These are phyloP conservation scores for Boletus reticuloceps DNA, from an alignment of 768 basidiomycete species.

Conservation along the genomic window DNA sequence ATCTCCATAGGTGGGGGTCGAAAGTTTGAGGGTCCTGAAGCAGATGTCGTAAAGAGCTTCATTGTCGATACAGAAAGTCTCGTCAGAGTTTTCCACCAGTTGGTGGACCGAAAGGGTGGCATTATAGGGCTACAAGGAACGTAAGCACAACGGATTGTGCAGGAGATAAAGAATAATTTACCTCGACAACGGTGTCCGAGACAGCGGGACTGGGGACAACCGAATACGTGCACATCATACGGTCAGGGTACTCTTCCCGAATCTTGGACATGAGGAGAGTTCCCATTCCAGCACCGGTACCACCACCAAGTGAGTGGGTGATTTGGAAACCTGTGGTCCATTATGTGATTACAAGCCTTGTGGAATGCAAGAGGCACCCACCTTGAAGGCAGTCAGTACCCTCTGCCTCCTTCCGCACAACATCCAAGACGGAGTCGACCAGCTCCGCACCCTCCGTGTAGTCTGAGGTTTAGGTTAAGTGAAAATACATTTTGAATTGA, in stretches of 20 bases:
- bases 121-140: constrained; percentile 80
- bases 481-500: not conserved
- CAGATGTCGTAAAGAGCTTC: constrained; percentile 99
- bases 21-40: constrained; percentile 95
- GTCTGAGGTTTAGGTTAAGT: constrained; percentile 29
- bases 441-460: constrained; percentile 98
- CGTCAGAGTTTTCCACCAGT: constrained; percentile 98
- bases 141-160: constrained; percentile 5
- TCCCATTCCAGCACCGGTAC: constrained; percentile 99
- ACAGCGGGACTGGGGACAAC: constrained; percentile 97
- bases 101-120: constrained; percentile 98
- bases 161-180: constrained; percentile 25
- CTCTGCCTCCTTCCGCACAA: constrained; percentile 99
- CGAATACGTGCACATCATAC: constrained; percentile 99
- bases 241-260: constrained; percentile 97
- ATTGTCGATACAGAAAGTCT: constrained; percentile 99
- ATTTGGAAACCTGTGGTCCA: constrained; percentile 84
- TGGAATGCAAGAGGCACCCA: constrained; percentile 32
- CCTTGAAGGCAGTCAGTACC: constrained; percentile 96
- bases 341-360: constrained; percentile 2
- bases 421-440: constrained; percentile 96
- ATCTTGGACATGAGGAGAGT: constrained; percentile 99
- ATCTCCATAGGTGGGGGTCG: constrained; percentile 94
- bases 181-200: constrained; percentile 98
- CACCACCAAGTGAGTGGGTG: constrained; percentile 97